Evolutionary conservation across 768 basidiomycete genomes (phyloP), one percentile per base, ranked within the genome.

Genomic region (Asterophora lycoperdoides): DNA sequence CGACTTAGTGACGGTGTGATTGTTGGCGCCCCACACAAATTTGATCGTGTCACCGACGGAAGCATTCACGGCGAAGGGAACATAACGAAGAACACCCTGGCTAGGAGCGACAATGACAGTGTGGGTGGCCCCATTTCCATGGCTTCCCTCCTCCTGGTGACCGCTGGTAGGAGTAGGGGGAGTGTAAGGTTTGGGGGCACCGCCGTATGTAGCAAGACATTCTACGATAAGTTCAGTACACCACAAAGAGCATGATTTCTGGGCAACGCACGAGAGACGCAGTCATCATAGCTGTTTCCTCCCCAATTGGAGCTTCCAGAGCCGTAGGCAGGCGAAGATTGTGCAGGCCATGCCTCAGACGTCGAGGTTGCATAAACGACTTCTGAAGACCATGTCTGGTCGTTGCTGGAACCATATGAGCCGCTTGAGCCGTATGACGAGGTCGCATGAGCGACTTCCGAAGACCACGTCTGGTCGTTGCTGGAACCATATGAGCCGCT

Each of bases 1-100:
- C 14, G 80, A 80, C 72, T 89, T 86, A 56, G 89, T 91, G 59
- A 90, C 89, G 28, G 87, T 90, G 73, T 89, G 88, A 61, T 78
- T 79, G 71, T 85, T 79, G 44, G 84, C 87, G 47, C 77, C 76
- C 88, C 88, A 92, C 67, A 82, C 72, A 72, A 82, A 90, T 62
- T 74, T 70, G 68, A 91, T 64, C 58, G 84, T 87, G 66, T 89
- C 87, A 46, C 88, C 88, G 51, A 83, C 78, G 28, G 83, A 80
- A 4, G 85, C 87, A 60, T 88, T 86, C 54, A 84, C 65, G 19
- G 81, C 80, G 67, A 86, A 87, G 29, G 88, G 88, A 44, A 89
- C 72, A 58, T 81, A 86, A 51, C 85, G 83, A 45, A 89, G 72
- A 50, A 88, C 80, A 64, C 87, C 87, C 62, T 86, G 77, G 2